These are phyloP conservation scores for Apiospora malaysiana DNA, from an alignment of 2,329 filamentous ascomycete genomes.

Conservation along the genomic window DNA sequence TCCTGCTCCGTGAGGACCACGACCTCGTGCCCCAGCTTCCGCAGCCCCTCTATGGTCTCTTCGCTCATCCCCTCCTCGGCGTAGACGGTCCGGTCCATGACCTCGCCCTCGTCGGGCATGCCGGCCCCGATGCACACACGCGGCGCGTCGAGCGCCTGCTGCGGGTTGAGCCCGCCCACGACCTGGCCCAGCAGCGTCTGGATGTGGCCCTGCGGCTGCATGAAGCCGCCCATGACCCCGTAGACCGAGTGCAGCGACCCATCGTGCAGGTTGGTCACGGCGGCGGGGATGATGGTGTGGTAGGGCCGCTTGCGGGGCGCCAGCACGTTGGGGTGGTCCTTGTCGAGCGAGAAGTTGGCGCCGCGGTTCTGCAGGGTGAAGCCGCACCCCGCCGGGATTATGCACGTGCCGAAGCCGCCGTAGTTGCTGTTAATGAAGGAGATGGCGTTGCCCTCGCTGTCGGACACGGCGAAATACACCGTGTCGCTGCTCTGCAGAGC, in stretches of 20 bases:
- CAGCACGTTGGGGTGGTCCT: slow-evolving; percentile 78
- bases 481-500: slow-evolving; percentile 89
- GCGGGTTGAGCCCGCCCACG: slow-evolving; percentile 79
- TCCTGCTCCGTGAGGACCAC: slow-evolving; percentile 68
- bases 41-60: slow-evolving; percentile 71
- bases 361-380: slow-evolving; percentile 96
- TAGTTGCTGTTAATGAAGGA: slow-evolving; percentile 98
- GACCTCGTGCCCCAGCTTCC: slow-evolving; percentile 74
- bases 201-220: slow-evolving; percentile 96
- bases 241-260: slow-evolving; percentile 82
- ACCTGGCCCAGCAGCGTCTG: slow-evolving; percentile 92
- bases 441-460: slow-evolving; percentile 84
- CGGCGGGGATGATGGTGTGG: slow-evolving; percentile 95
- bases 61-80: slow-evolving; percentile 82
- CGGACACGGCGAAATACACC: slow-evolving; percentile 89
- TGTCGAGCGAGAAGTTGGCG: slow-evolving; percentile 78
- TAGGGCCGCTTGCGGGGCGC: slow-evolving; percentile 88
- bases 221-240: slow-evolving; percentile 97
- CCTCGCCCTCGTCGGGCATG: slow-evolving; percentile 65
- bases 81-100: slow-evolving; percentile 69
- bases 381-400: slow-evolving; percentile 84
- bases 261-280: slow-evolving; percentile 80
- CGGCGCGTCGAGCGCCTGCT: slow-evolving; percentile 88
- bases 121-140: slow-evolving; percentile 85
- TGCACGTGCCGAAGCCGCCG: slow-evolving; percentile 83